Base-by-base conservation (phyloP, 306 rosid species). In the Cicer bijugum region DNA sequence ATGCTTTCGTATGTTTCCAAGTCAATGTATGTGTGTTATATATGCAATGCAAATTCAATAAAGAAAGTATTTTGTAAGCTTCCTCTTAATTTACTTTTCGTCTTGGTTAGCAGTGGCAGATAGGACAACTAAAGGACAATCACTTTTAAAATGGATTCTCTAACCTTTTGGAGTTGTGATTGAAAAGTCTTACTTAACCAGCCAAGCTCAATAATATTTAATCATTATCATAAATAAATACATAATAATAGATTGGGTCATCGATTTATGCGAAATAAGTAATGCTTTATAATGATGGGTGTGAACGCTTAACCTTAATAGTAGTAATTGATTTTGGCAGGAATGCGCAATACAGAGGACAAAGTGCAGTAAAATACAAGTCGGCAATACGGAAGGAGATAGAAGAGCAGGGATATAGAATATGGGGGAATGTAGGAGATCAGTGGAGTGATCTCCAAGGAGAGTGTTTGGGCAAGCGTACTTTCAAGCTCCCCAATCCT, bases 361-460 rank as follows among this genome's bases (percentile, higher is more conserved):
- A 71, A 56, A 66, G 89, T 62, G 92, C 92, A 7, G 87, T 79
- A 79, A 72, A 8, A 23, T 92, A 80, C 92, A 90, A 89, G 76
- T 88, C 95, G 9, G 78, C 70, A 1, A 82, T 85, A 12, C 33
- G 95, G 66, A 89, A 75, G 87, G 82, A 79, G 81, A 65, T 92
- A 15, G 88, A 72, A 65, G 84, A 48, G 65, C n/a, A 89, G 84
- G 95, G 95, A 2, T 90, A 90, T 67, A 86, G 86, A 15, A 86
- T 92, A 47, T 90, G 98, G 95, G 98, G 98, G 8, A 92, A 88
- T 67, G 88, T 92, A 15, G 97, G 98, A 79, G 98, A 92, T 62
- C 98, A 92, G n/a, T 92, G 98, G 98, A 90, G 87, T 75, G 96
- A 92, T 74, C 89, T 92, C 1, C 90, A 88, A 69, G 98, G 98